Evolutionary conservation across 352 stramenopile species (phyloP).

Genomic region (Discostella stelligera): DNA sequence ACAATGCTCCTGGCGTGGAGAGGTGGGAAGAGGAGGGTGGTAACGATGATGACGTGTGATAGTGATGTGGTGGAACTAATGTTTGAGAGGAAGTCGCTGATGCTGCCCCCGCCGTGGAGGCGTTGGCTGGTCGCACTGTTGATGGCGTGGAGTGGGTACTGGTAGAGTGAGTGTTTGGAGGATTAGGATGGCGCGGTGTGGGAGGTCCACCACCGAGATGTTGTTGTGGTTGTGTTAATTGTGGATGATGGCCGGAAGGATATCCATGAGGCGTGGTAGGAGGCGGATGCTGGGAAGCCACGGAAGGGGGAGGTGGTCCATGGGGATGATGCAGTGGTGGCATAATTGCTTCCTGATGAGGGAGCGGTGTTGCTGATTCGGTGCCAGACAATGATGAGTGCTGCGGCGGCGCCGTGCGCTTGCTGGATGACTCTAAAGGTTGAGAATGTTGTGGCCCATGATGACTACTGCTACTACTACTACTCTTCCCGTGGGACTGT

Average conservation of each 20-base stretch:
- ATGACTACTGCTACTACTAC: not conserved
- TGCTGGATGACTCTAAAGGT: constrained; percentile 6
- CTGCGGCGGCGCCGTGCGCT: constrained; percentile 11
- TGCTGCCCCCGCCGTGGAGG: not conserved
- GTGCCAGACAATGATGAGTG: constrained; percentile 1
- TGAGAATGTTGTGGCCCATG: not conserved
- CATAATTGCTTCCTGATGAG: constrained; percentile 16
- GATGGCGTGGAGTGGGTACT: constrained; percentile 18
- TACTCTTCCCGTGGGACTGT: constrained; percentile 1
- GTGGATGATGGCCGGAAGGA: constrained; percentile 12
- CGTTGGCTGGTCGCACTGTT: not conserved
- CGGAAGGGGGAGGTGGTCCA: constrained; percentile 21
- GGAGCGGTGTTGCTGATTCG: constrained; percentile 18
- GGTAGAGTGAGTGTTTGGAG: constrained; percentile 23
- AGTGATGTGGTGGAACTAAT: not conserved
- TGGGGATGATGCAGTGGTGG: constrained; percentile 15
- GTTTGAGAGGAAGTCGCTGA: not conserved
- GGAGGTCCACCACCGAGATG: constrained; percentile 14
- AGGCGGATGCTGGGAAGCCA: constrained; percentile 3
- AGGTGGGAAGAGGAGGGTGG: not conserved
- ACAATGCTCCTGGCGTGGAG: constrained; percentile 26
- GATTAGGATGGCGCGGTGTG: constrained; percentile 29
- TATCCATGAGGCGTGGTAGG: constrained; percentile 10
- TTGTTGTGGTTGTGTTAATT: not conserved
- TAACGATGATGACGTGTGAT: not conserved